Conservation (phyloP, 2,329 filamentous ascomycete species). For the Aspergillus costaricaensis region DNA sequence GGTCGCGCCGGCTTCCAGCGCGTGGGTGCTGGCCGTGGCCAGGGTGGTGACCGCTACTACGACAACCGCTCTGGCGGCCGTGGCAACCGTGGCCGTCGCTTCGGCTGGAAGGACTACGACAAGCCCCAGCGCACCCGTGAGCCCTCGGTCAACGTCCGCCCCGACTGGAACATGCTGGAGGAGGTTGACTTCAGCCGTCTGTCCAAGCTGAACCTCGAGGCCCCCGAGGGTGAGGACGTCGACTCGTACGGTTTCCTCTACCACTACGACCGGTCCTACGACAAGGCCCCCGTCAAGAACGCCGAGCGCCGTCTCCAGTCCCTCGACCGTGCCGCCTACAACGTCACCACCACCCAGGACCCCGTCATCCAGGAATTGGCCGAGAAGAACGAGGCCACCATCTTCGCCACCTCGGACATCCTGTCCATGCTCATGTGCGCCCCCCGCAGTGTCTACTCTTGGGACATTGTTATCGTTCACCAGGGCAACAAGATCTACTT, state of each 20-base stretch:
- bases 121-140: conserved; percentile 96
- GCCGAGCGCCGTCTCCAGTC: conserved; percentile 84
- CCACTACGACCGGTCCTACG: conserved; percentile 94
- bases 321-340: conserved; percentile 94
- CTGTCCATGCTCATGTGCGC: conserved; percentile 99
- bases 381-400: conserved; percentile 92
- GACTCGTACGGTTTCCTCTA: conserved; percentile 97
- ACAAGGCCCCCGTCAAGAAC: conserved; percentile 89
- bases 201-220: conserved; percentile 91
- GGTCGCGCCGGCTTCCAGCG: conserved; percentile 73
- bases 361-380: conserved; percentile 96
- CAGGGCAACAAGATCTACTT: conserved; percentile 97
- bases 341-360: conserved; percentile 94
- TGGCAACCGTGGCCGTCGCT: conserved; percentile 75
- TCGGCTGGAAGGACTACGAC: conserved; percentile 98
- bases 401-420: conserved; percentile 96
- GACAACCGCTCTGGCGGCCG: conserved; percentile 70
- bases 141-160: conserved; percentile 92
- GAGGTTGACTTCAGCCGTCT: conserved; percentile 98
- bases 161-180: conserved; percentile 93
- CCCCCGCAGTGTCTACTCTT: conserved; percentile 93
- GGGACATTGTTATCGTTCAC: conserved; percentile 93
- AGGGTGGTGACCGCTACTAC: conserved; percentile 66
- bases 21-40: conserved; percentile 67
- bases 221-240: conserved; percentile 91